phyloP scores from a whole-genome alignment of 208 protist genomes.

The Acanthamoeba healyi region DNA sequence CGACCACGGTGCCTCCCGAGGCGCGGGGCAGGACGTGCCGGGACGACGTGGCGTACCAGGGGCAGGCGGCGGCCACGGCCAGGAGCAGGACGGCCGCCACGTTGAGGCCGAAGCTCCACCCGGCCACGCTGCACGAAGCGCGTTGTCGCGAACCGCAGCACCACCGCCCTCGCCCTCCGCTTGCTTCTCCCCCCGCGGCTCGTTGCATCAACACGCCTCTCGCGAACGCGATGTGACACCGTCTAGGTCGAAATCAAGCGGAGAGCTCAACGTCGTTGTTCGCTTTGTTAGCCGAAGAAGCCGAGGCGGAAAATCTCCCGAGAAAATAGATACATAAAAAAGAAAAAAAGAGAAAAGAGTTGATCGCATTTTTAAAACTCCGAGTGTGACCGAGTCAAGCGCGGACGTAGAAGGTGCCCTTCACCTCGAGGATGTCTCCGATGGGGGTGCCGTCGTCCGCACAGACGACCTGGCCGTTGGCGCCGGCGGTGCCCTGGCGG shows the following conservation, averaged over 20 bases:
- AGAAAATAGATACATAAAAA: no score
- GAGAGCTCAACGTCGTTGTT: no score
- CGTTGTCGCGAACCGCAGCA: background rate
- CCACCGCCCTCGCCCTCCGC: background rate
- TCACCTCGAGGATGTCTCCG: constrained; percentile 37
- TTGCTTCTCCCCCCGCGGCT: background rate
- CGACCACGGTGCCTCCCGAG: background rate
- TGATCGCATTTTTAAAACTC: no score
- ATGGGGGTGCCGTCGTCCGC: background rate
- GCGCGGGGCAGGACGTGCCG: background rate
- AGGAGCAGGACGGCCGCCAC: background rate
- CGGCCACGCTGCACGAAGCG: background rate
- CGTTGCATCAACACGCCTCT: no score
- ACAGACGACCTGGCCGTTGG: constrained; percentile 57
- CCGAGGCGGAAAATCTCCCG: no score
- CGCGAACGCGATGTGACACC: no score
- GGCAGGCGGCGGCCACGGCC: background rate
- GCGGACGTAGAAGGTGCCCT: constrained; percentile 59
- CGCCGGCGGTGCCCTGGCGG: constrained; percentile 12
- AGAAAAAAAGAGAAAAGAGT: no score
- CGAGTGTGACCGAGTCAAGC: no score
- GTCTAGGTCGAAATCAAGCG: no score
- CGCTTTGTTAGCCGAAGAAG: no score
- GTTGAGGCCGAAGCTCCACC: background rate
- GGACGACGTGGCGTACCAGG: background rate